A percentile compares a stretch with the other conserved stretches of the same genome.
These are phyloP conservation scores for Amborella trichopoda DNA, from an alignment of 164 flowering plant species.

Conservation along the genomic window DNA sequence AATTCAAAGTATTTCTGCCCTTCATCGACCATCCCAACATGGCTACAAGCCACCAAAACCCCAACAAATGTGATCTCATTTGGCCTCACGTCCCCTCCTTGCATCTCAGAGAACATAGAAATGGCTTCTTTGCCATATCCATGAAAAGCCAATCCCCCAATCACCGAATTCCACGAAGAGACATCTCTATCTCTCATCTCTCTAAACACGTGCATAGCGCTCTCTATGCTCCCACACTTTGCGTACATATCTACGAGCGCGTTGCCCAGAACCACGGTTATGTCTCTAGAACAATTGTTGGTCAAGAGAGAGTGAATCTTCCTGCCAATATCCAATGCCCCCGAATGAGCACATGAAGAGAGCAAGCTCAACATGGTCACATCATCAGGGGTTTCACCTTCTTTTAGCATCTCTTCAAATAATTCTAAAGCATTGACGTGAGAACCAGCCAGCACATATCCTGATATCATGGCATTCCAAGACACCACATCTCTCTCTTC, in stretches of 20 bases:
- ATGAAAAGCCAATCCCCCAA: constrained; percentile 50
- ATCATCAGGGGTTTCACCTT: constrained; percentile 43
- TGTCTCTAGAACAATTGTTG: constrained; percentile 17
- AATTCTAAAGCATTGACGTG: constrained; percentile 33
- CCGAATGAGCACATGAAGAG: constrained; percentile 47
- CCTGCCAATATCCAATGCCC: constrained; percentile 43
- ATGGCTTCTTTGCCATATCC: constrained; percentile 43
- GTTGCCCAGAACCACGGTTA: constrained; percentile 34
- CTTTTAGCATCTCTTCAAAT: constrained; percentile 53
- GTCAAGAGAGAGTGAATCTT: constrained; percentile 29
- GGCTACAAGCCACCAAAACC: constrained; percentile 54
- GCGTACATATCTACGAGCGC: constrained; percentile 66
- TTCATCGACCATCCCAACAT: constrained; percentile 52
- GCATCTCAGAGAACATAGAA: constrained; percentile 33
- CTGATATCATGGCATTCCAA: constrained; percentile 60
- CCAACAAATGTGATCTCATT: constrained; percentile 57
- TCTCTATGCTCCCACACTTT: constrained; percentile 54
- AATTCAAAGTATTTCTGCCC: constrained; percentile 40
- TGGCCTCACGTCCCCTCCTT: constrained; percentile 24
- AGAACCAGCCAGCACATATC: constrained; percentile 33
- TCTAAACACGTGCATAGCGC: constrained; percentile 32
- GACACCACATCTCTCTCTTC: constrained; percentile 48
- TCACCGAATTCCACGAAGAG: constrained; percentile 47
- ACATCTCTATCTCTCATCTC: constrained; percentile 42
- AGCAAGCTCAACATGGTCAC: constrained; percentile 54